Percentiles rank a stretch among this genome's conserved stretches.
These are phyloP conservation scores for Penicillium sp. DNA, from an alignment of 2,329 filamentous ascomycete species.

Conservation along the genomic window DNA sequence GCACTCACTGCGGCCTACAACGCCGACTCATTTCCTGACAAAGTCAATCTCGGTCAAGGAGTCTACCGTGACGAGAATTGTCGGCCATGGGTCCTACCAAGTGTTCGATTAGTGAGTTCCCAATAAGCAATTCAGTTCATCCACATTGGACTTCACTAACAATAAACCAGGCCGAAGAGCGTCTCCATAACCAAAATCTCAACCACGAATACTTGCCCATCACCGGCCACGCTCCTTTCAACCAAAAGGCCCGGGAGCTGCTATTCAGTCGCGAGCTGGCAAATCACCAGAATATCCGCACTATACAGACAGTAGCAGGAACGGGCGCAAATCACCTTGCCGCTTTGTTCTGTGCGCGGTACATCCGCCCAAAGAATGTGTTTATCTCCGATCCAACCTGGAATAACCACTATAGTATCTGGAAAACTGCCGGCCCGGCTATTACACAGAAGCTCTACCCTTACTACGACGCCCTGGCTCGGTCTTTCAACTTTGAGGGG, in stretches of 20 bases:
- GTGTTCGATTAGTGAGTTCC: conserved; percentile 30
- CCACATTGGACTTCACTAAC: not conserved
- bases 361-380: conserved; percentile 68
- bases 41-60: conserved; percentile 44
- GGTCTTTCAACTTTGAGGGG: conserved; percentile 29
- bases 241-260: conserved; percentile 63
- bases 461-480: conserved; percentile 69
- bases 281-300: conserved; percentile 55
- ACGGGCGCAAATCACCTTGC: conserved; percentile 89
- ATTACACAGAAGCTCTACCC: conserved; percentile 60
- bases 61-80: conserved; percentile 43
- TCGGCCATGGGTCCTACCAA: conserved; percentile 40
- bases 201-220: conserved; percentile 96
- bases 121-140: not conserved
- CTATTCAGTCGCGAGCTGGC: not conserved
- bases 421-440: conserved; percentile 41
- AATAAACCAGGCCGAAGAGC: conserved; percentile 56
- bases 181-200: conserved; percentile 46
- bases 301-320: conserved; percentile 87
- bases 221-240: conserved; percentile 75
- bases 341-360: conserved; percentile 79
- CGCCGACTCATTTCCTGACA: conserved; percentile 23
- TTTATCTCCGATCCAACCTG: conserved; percentile 91
- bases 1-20: conserved; percentile 26
- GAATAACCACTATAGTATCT: conserved; percentile 94